These are phyloP conservation scores for Apophysomyces elegans DNA, from an alignment of 371 early-diverging fungal species.

Conservation along the genomic window DNA sequence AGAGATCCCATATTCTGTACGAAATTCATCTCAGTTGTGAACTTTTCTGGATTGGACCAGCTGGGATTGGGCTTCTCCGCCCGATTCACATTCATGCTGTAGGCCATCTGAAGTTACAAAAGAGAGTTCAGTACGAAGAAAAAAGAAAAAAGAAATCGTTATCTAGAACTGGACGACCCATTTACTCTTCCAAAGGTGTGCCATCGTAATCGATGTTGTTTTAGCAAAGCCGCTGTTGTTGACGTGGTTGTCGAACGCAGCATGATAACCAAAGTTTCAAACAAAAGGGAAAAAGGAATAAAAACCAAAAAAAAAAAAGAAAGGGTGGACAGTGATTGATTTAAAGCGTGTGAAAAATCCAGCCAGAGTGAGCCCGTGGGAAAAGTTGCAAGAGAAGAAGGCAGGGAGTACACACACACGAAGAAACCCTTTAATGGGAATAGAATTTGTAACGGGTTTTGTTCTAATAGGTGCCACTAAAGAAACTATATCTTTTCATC, in stretches of 20 bases:
- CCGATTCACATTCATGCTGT: conserved; percentile 4
- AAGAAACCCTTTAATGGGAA: no score
- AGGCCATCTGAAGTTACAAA: not conserved
- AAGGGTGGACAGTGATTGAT: not conserved
- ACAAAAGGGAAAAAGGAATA: not conserved
- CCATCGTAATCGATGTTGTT: not conserved
- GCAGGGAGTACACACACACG: no score
- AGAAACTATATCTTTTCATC: no score
- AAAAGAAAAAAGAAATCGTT: not conserved
- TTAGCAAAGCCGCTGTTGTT: not conserved
- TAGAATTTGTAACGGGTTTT: no score
- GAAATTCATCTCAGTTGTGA: conserved; percentile 42
- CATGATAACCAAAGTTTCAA: not conserved
- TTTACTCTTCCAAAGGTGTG: not conserved
- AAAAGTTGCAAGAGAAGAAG: not conserved
- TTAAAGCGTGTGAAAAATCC: conserved; percentile 9
- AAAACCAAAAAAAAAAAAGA: not conserved
- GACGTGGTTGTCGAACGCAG: not conserved
- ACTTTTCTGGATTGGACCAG: conserved; percentile 29
- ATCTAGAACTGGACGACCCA: not conserved
- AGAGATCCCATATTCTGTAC: conserved; percentile 66
- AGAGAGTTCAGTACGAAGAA: not conserved
- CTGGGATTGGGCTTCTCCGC: conserved; percentile 12
- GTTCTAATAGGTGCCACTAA: no score
- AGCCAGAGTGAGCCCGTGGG: not conserved